Conservation (phyloP, 164 flowering plant genomes). For the Litsea cubeba region DNA sequence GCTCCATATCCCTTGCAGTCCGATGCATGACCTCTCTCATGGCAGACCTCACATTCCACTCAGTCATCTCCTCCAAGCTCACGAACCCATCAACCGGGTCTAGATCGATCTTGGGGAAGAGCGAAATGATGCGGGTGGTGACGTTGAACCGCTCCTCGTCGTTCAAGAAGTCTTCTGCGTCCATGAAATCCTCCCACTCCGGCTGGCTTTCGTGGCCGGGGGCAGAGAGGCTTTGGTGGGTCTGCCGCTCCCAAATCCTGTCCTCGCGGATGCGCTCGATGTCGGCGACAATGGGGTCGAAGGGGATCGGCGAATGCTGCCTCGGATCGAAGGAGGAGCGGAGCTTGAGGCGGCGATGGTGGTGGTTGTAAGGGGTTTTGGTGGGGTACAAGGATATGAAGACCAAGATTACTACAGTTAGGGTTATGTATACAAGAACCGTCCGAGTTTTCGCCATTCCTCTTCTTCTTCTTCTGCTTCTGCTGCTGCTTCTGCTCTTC, state of each 20-base stretch:
- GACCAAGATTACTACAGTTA: slow-evolving; percentile 53
- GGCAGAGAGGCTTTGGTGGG: slow-evolving; percentile 17
- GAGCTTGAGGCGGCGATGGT: slow-evolving; percentile 50
- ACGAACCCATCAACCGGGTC: slow-evolving; percentile 74
- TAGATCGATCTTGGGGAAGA: slow-evolving; percentile 84
- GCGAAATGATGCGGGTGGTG: slow-evolving; percentile 50
- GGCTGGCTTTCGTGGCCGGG: slow-evolving; percentile 55
- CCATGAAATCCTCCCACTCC: slow-evolving; percentile 91
- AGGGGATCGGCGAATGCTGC: slow-evolving; percentile 36
- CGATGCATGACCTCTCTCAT: slow-evolving; percentile 73
- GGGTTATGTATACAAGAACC: slow-evolving; percentile 48
- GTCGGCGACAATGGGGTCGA: slow-evolving; percentile 88
- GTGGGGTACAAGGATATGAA: slow-evolving; percentile 54
- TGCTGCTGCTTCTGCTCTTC: neutral
- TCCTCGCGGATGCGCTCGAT: slow-evolving; percentile 87
- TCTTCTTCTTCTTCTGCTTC: neutral
- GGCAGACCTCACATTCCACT: slow-evolving; percentile 63
- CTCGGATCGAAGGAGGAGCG: slow-evolving; percentile 65
- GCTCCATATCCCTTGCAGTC: slow-evolving; percentile 80
- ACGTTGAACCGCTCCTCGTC: slow-evolving; percentile 81
- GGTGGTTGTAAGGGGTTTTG: slow-evolving; percentile 39
- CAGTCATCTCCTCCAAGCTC: slow-evolving; percentile 55
- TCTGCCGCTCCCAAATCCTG: slow-evolving; percentile 64
- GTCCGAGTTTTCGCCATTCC: slow-evolving; percentile 33
- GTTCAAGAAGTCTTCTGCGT: slow-evolving; percentile 89